These are phyloP conservation scores for Daedalea quercina DNA, from an alignment of 768 basidiomycete species.

Conservation along the genomic window DNA sequence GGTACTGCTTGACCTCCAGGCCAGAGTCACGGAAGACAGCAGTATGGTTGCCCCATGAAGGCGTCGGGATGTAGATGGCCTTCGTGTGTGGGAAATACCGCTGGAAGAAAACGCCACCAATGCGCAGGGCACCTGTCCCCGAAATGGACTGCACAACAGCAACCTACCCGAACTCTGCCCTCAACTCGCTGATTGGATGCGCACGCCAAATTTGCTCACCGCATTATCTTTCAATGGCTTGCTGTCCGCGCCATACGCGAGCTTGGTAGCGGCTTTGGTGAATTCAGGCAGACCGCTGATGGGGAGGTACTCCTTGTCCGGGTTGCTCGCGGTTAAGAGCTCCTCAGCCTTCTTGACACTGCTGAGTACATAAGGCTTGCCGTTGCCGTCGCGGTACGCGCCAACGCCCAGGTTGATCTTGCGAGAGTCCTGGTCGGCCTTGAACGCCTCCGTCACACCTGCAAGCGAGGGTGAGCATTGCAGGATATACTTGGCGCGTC, in stretches of 20 bases:
- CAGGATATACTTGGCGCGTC: background rate
- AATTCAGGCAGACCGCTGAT: conserved; percentile 89
- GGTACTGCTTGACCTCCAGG: conserved; percentile 85
- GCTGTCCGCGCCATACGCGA: conserved; percentile 87
- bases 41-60: conserved; percentile 97
- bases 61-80: conserved; percentile 84
- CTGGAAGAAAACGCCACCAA: conserved; percentile 88
- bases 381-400: conserved; percentile 88
- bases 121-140: conserved; percentile 94
- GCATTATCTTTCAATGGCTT: conserved; percentile 62
- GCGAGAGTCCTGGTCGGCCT: conserved; percentile 83
- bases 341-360: conserved; percentile 91
- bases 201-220: conserved; percentile 36
- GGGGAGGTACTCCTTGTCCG: conserved; percentile 94
- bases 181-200: background rate
- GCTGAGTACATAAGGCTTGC: conserved; percentile 90
- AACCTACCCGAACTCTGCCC: conserved; percentile 39
- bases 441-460: conserved; percentile 95
- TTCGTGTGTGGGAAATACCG: conserved; percentile 85
- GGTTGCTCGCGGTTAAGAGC: conserved; percentile 50
- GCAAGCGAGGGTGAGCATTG: conserved; percentile 6
- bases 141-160: conserved; percentile 92
- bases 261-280: conserved; percentile 78
- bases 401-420: conserved; percentile 99
- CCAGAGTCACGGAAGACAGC: conserved; percentile 93